phyloP scores from a whole-genome alignment of 345 rosid species.

The Eucalyptus pauciflora region DNA sequence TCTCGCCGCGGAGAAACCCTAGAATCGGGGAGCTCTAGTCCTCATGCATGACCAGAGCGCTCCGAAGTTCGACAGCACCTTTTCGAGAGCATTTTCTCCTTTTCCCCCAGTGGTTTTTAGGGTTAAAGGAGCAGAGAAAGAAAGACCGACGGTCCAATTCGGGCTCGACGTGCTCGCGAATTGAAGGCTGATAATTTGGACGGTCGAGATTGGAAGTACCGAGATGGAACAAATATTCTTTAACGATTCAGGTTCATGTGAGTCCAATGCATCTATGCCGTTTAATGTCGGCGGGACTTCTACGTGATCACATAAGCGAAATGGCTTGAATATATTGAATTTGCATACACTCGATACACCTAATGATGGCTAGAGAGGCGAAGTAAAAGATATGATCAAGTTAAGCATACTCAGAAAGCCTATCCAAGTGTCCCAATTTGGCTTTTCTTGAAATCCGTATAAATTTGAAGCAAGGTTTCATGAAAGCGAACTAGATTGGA shows the following conservation, averaged over 20 bases:
- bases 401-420: accelerated
- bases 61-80: background rate
- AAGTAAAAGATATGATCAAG: background rate
- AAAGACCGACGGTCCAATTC: background rate
- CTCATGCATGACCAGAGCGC: background rate
- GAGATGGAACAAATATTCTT: background rate
- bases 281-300: background rate
- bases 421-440: background rate
- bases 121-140: background rate
- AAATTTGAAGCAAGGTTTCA: background rate
- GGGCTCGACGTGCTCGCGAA: background rate
- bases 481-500: background rate
- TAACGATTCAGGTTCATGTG: background rate
- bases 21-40: background rate
- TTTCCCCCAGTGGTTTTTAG: background rate
- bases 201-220: background rate
- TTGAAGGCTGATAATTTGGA: background rate
- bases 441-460: background rate
- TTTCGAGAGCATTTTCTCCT: background rate
- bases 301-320: accelerated
- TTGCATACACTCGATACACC: accelerated
- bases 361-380: background rate
- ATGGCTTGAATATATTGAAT: background rate
- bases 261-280: background rate
- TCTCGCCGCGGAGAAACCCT: background rate